Evolutionary conservation across 805 yeast species (phyloP), one percentile per base, ranked within the genome.

Genomic region (Vanderwaltozyma verrucispora): DNA sequence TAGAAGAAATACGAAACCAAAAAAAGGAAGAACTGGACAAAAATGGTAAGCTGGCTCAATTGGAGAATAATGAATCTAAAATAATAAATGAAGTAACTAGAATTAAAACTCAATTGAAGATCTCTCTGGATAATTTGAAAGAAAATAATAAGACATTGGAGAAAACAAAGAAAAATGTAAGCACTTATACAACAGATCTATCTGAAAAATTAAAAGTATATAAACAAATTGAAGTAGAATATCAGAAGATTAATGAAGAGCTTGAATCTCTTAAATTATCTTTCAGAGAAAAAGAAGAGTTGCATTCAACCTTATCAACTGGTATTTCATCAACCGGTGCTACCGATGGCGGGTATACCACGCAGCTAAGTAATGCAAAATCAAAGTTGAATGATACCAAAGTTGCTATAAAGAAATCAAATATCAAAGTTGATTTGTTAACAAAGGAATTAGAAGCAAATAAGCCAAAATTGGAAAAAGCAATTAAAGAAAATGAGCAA

Each of bases 301-400:
- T 88, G 10, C 61, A 85, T 9, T 81, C 92, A 0, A 79, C 94
- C 0, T 65, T 88, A 29, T 77, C 87, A 0, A 85, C 95, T 0
- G 96, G 96, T 49, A 77, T 88, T n/a, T 82, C 95, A 0, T 74
- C 94, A 0, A 77, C 74, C 41, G 95, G 94, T 38, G 68, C 65
- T 26, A 64, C 78, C 0, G 80, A 78, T 49, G 78, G 82, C 25
- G 96, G 96, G 8, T 88, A 84, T 57, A 63, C 69, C 43, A 70
- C 78, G 2, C 95, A 86, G 49, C 60, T 87, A 30, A 73, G 74
- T 40, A 76, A 74, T 33, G 76, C 75, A 8, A 80, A 79, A 47
- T 69, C 69, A 18, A 67, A 64, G 28, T 55, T 78, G 6, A 71
- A 77, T 32, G 69, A 72, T 16, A 62, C 75, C 1, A 68, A 69